These are phyloP conservation scores for Phascolomyces articulosus DNA, from an alignment of 371 early-diverging fungal genomes.

Conservation along the genomic window DNA sequence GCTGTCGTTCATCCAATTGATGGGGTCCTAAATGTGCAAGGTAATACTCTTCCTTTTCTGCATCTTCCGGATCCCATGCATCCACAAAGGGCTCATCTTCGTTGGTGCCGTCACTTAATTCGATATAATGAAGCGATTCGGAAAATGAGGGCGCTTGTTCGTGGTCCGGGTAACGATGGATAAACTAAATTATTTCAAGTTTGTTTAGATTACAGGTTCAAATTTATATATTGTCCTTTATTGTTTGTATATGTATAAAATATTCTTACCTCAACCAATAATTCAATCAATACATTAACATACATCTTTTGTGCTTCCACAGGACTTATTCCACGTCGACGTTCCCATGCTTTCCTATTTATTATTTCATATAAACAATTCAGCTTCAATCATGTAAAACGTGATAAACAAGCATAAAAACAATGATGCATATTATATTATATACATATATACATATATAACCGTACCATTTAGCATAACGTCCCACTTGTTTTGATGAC, in stretches of 20 bases:
- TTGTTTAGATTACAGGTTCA: not conserved
- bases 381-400: too few species aligned
- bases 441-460: not conserved
- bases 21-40: conserved; percentile 14
- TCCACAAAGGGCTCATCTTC: conserved; percentile 17
- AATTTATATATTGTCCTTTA: too few species aligned
- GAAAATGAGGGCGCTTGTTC: conserved; percentile 16
- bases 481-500: conserved; percentile 23
- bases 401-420: too few species aligned
- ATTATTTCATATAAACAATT: not conserved
- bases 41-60: conserved; percentile 14
- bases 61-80: conserved; percentile 19
- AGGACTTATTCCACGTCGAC: conserved; percentile 31
- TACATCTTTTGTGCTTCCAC: conserved; percentile 36
- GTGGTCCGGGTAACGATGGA: conserved; percentile 22
- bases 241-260: not conserved
- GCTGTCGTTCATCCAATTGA: conserved; percentile 13
- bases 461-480: conserved; percentile 40
- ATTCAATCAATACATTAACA: conserved; percentile 27
- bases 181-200: conserved; percentile 13
- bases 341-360: conserved; percentile 42
- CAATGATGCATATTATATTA: not conserved
- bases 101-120: conserved; percentile 3
- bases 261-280: conserved; percentile 29
- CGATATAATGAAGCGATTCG: conserved; percentile 16